Evolutionary conservation across 2,329 filamentous ascomycete genomes (phyloP).

Genomic region (Calonectria hawksworthii): DNA sequence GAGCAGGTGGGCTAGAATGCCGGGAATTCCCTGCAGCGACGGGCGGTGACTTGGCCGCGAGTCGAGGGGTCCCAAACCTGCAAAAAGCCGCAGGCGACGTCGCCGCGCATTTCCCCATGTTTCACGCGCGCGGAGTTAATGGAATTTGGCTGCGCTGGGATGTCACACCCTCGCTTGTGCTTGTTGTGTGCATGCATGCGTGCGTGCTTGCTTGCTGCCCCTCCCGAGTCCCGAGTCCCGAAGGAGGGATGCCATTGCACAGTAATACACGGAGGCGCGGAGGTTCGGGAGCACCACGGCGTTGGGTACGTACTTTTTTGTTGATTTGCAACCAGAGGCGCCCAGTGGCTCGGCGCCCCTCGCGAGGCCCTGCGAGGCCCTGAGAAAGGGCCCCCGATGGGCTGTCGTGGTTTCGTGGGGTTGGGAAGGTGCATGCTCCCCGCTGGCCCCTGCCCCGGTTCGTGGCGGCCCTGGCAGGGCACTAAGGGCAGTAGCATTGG

Average conservation of each 20-base stretch:
- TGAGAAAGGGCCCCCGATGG: background rate
- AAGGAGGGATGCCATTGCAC: background rate
- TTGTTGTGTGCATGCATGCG: background rate
- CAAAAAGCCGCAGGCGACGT: background rate
- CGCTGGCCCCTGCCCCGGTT: constrained; percentile 21
- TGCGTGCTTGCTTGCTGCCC: background rate
- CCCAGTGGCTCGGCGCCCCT: background rate
- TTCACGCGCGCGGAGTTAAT: constrained; percentile 12
- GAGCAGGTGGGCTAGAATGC: constrained; percentile 2
- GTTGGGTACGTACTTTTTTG: background rate
- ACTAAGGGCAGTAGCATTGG: constrained; percentile 4
- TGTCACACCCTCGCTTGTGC: background rate
- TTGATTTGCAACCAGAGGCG: background rate
- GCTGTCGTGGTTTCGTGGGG: constrained; percentile 3
- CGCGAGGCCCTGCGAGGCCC: background rate
- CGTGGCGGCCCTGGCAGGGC: constrained; percentile 14
- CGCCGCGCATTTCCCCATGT: constrained; percentile 4
- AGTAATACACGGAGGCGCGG: background rate
- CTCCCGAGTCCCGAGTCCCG: background rate
- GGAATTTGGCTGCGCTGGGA: constrained; percentile 8
- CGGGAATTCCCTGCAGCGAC: constrained; percentile 14
- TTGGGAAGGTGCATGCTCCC: constrained; percentile 16
- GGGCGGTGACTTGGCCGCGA: background rate
- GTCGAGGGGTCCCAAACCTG: background rate
- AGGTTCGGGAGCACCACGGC: constrained; percentile 18